Percentiles rank a stretch among this genome's conserved stretches.
phyloP scores from a whole-genome alignment of 805 yeast species.

The Yamadazyma philogaea region DNA sequence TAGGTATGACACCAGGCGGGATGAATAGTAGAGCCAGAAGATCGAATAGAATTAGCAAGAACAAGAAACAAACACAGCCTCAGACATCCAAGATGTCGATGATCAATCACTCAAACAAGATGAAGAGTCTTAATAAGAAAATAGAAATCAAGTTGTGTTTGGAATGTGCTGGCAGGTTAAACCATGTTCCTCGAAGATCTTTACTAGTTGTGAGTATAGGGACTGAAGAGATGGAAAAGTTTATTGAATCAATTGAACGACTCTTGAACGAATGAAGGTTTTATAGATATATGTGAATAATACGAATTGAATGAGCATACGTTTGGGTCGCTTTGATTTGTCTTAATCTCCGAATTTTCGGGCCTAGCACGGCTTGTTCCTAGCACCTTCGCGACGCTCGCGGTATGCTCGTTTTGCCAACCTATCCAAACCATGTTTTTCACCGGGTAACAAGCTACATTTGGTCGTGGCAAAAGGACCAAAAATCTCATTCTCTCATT shows the following conservation, averaged over 20 bases:
- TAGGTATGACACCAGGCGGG: constrained; percentile 12
- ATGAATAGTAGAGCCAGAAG: background rate
- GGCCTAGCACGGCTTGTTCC: too few relatives aligned
- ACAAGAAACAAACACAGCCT: background rate
- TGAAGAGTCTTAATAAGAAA: constrained; percentile 25
- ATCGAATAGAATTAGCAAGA: constrained; percentile 9
- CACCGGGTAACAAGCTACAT: constrained; percentile 11
- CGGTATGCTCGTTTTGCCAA: background rate
- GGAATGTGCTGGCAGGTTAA: constrained; percentile 19
- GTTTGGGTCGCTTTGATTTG: background rate
- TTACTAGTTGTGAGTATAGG: constrained; percentile 8
- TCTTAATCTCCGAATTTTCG: too few relatives aligned
- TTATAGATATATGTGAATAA: background rate
- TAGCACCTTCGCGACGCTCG: background rate
- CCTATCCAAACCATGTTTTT: background rate
- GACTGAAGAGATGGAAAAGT: constrained; percentile 9
- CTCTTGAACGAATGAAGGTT: background rate
- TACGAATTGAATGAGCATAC: background rate
- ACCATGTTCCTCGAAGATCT: constrained; percentile 5
- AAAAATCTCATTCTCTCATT: constrained; percentile 11
- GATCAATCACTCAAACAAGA: constrained; percentile 10
- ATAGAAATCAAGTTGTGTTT: constrained; percentile 27
- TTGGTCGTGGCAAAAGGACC: constrained; percentile 5
- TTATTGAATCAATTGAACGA: constrained; percentile 3
- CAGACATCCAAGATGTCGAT: constrained; percentile 11